Evolutionary conservation across 371 early-diverging fungal species (phyloP), one percentile per base, ranked within the genome.

Genomic region (Lichtheimia ramosa): DNA sequence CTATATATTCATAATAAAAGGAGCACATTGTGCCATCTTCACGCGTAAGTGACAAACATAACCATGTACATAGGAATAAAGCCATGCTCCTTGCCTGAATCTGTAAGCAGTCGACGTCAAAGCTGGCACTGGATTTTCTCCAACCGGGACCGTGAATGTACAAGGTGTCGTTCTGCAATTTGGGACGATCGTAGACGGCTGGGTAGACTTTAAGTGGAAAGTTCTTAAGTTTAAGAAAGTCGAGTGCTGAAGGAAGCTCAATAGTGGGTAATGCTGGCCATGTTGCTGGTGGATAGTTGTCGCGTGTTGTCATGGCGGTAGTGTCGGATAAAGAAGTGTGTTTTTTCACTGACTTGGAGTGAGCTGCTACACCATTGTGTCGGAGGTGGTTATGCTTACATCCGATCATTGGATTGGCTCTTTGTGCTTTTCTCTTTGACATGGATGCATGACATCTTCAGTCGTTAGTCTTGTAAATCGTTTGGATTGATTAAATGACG

Each of bases 211-310:
- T 75, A 21, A 75, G 64, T 13, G 81, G 81, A 53, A 81, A 77
- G 28, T 67, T 65, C 39, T 75, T 76, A 1, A 79, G 56, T 50
- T 79, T 79, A 7, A 79, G 58, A 56, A 76, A 76, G n/a, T 75
- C 69, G 8, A 79, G 58, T 25, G 54, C 75, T 1, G 73, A 54
- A 25, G 80, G 80, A 3, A 79, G 52, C 40, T 79, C 72, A 5
- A 79, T 24, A 0, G 63, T 68, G 13, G 79, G 79, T 39, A 79
- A 61, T 43, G 63, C 66, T 51, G 75, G 64, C 88, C 60, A 99
- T 97, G 73, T 97, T 96, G 58, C 96, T 96, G 56, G 43, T 41
- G 58, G 98, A 97, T 81, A 46, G 21, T 21, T 46, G 18, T 46
- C 46, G 46, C 46, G 46, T 46, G 46, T 18, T 18, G 46, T 46